Percentiles rank a stretch among this genome's conserved stretches.
Evolutionary conservation across 257 asterid genomes (phyloP).

Genomic region (Petrea volubilis): DNA sequence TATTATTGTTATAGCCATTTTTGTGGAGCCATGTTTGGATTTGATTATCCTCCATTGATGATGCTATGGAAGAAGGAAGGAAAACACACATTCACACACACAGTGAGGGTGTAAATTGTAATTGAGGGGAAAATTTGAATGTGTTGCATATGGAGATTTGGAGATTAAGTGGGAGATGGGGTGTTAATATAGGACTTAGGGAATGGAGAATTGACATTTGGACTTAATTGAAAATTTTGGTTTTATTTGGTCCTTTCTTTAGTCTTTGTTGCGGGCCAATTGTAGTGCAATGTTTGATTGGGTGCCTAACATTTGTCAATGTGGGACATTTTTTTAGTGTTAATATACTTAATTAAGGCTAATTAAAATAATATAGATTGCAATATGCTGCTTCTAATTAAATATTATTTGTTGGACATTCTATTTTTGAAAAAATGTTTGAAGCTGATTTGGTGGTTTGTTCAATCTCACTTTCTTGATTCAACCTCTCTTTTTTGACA

Average conservation of each 20-base stretch:
- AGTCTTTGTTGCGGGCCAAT: slow-evolving; percentile 23
- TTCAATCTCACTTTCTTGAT: slow-evolving; percentile 15
- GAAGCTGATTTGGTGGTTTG: slow-evolving; percentile 32
- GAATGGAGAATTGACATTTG: slow-evolving; percentile 26
- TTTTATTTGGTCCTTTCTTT: background rate
- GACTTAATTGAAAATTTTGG: slow-evolving; percentile 19
- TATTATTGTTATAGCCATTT: background rate
- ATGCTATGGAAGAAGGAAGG: background rate
- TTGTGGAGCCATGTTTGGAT: slow-evolving; percentile 33
- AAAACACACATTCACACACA: slow-evolving; percentile 7
- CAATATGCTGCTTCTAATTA: slow-evolving; percentile 16
- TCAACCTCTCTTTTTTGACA: background rate
- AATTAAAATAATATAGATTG: slow-evolving; percentile 10
- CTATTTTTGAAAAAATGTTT: slow-evolving; percentile 7
- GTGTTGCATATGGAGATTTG: slow-evolving; percentile 17
- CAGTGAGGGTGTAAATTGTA: background rate
- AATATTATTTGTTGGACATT: slow-evolving; percentile 19
- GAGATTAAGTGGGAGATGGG: background rate
- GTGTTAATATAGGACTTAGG: slow-evolving; percentile 29
- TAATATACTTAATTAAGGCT: slow-evolving; percentile 10
- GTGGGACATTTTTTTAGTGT: slow-evolving; percentile 8
- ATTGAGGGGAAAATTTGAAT: background rate
- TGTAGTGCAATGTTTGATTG: slow-evolving; percentile 28
- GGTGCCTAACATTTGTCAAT: slow-evolving; percentile 29
- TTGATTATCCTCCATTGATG: slow-evolving; percentile 43